Percentiles rank a stretch among this genome's conserved stretches.
Conservation (phyloP, 129 eudicot species). For the Helianthus annuus region HanXRQr2.0-SUNRISE NC_035441.2:24878211-24878710, state of each 20-base stretch:
- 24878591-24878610: neutral
- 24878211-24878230: slow-evolving; percentile 76
- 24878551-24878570: slow-evolving; percentile 8
- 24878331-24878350: slow-evolving; percentile 3
- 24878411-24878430: slow-evolving; percentile 86
- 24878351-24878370: slow-evolving; percentile 64
- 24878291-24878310: neutral
- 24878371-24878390: slow-evolving; percentile 87
- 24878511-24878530: slow-evolving; percentile 58
- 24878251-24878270: slow-evolving; percentile 66
- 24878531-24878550: slow-evolving; percentile 16
- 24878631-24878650: neutral
- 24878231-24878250: slow-evolving; percentile 89
- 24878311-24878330: slow-evolving; percentile 2
- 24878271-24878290: slow-evolving; percentile 18
- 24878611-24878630: neutral
- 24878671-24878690: too few species aligned
- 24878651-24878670: too few species aligned
- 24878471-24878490: slow-evolving; percentile 58
- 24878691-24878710: too few species aligned
- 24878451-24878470: slow-evolving; percentile 67
- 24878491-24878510: slow-evolving; percentile 57
- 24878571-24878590: slow-evolving; percentile 1
- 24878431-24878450: slow-evolving; percentile 77
- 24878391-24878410: slow-evolving; percentile 87